These are phyloP conservation scores for Candida hispaniensis DNA, from an alignment of 805 yeast species.

Conservation along the genomic window DNA sequence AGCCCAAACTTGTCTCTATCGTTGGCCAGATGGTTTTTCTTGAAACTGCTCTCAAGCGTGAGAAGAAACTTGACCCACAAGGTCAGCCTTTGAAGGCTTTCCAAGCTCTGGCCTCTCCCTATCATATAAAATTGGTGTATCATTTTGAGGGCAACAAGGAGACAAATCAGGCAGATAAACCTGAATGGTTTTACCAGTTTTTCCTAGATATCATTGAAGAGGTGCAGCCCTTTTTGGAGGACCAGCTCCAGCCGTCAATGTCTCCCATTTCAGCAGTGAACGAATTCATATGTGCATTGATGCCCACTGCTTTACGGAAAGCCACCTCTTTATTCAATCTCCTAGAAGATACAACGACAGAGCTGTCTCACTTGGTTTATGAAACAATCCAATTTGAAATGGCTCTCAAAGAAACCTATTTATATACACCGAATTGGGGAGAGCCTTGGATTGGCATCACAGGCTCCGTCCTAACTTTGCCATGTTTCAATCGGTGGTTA, in stretches of 20 bases:
- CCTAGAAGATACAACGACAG: conserved; percentile 32
- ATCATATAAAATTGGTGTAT: conserved; percentile 42
- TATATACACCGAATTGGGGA: conserved; percentile 35
- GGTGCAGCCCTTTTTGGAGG: conserved; percentile 24
- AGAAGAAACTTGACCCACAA: conserved; percentile 3
- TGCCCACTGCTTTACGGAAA: conserved; percentile 40
- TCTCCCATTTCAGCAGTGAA: conserved; percentile 26
- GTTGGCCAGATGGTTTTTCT: conserved; percentile 5
- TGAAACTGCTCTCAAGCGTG: conserved; percentile 2
- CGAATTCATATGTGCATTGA: conserved; percentile 38
- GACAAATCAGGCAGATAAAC: conserved; percentile 55
- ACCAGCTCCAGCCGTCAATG: conserved; percentile 22
- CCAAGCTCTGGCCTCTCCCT: conserved; percentile 36
- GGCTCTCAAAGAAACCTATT: conserved; percentile 35
- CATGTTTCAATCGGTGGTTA: conserved; percentile 41
- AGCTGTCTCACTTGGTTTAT: conserved; percentile 47
- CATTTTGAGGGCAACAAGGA: conserved; percentile 50
- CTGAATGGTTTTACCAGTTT: conserved; percentile 58
- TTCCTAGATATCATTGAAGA: conserved; percentile 29
- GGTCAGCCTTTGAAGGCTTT: conserved; percentile 26
- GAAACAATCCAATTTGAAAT: conserved; percentile 53
- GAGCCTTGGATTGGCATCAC: conserved; percentile 38
- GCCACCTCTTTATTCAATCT: conserved; percentile 27
- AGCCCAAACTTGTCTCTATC: conserved; percentile 1
- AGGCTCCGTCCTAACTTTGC: conserved; percentile 23